Conservation (phyloP, 1,139 yeast species). For the Nakaseomyces uthaithaninus region DNA sequence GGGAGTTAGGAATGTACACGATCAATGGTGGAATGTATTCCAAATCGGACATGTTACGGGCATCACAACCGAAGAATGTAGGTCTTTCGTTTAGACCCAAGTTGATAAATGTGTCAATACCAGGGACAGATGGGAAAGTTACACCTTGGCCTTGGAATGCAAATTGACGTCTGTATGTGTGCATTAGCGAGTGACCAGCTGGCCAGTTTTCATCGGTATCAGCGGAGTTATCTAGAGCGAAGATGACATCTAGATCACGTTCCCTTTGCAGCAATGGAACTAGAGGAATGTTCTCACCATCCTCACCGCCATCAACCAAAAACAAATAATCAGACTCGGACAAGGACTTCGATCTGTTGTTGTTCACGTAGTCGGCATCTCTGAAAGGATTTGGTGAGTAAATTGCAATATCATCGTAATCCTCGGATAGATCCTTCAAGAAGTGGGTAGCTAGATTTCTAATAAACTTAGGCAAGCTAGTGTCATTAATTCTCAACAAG, state of each 20-base stretch:
- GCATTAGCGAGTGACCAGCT: slow-evolving; percentile 57
- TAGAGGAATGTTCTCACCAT: slow-evolving; percentile 65
- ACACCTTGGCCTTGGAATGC: slow-evolving; percentile 50
- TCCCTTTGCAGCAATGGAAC: slow-evolving; percentile 65
- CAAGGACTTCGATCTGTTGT: slow-evolving; percentile 26
- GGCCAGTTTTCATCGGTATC: slow-evolving; percentile 67
- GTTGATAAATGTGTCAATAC: slow-evolving; percentile 48
- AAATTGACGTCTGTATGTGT: slow-evolving; percentile 64
- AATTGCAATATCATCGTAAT: slow-evolving; percentile 57
- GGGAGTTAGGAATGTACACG: slow-evolving; percentile 70
- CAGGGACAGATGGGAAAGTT: slow-evolving; percentile 78
- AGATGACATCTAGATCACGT: slow-evolving; percentile 65
- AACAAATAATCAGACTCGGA: slow-evolving; percentile 39
- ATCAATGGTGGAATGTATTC: slow-evolving; percentile 57
- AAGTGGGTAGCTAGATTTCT: slow-evolving; percentile 25
- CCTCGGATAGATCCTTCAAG: slow-evolving; percentile 38
- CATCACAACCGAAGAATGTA: slow-evolving; percentile 78
- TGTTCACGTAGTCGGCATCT: slow-evolving; percentile 39
- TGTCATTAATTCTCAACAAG: slow-evolving; percentile 49
- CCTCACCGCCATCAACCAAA: slow-evolving; percentile 84
- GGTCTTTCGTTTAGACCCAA: slow-evolving; percentile 52
- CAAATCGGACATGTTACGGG: slow-evolving; percentile 50
- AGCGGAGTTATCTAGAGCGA: slow-evolving; percentile 76
- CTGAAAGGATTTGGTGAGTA: slow-evolving; percentile 60
- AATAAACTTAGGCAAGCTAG: slow-evolving; percentile 18